These are phyloP conservation scores for Gymnopus androsaceus DNA, from an alignment of 1,284 basidiomycete species.

Conservation along the genomic window DNA sequence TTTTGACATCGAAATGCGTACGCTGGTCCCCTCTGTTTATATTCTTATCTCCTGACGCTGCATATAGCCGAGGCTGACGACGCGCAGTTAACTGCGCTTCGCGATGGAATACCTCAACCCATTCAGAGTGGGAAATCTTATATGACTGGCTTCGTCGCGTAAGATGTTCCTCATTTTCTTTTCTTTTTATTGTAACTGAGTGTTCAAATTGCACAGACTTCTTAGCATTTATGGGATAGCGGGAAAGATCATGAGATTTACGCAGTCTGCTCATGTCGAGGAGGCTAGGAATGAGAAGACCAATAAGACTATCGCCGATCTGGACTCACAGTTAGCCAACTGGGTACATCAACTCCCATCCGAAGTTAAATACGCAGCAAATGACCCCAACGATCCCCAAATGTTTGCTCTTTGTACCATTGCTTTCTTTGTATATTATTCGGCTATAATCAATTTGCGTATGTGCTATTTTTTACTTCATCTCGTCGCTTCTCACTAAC, in stretches of 20 bases:
- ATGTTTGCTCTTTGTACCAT: constrained; percentile 21
- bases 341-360: constrained; percentile 21
- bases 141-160: constrained; percentile 25
- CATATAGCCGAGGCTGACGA: constrained; percentile 16
- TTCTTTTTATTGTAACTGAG: not conserved
- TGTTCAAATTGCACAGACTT: constrained; percentile 11
- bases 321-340: constrained; percentile 18
- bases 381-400: constrained; percentile 17
- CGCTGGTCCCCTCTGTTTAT: not conserved
- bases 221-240: constrained; percentile 22
- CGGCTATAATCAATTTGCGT: constrained; percentile 25
- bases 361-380: constrained; percentile 17
- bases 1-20: constrained; percentile 23
- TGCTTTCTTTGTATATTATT: constrained; percentile 24
- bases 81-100: constrained; percentile 14
- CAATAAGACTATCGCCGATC: constrained; percentile 8
- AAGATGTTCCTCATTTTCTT: constrained; percentile 4
- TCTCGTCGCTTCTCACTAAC: not conserved
- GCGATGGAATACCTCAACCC: constrained; percentile 9
- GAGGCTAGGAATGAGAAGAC: constrained; percentile 15
- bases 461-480: constrained; percentile 7
- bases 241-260: constrained; percentile 22
- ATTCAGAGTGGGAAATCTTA: constrained; percentile 7
- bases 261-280: constrained; percentile 21
- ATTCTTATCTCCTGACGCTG: not conserved